Evolutionary conservation across 2,329 filamentous ascomycete species (phyloP), one percentile per base, ranked within the genome.

Genomic region (Phialocephala sp.): DNA sequence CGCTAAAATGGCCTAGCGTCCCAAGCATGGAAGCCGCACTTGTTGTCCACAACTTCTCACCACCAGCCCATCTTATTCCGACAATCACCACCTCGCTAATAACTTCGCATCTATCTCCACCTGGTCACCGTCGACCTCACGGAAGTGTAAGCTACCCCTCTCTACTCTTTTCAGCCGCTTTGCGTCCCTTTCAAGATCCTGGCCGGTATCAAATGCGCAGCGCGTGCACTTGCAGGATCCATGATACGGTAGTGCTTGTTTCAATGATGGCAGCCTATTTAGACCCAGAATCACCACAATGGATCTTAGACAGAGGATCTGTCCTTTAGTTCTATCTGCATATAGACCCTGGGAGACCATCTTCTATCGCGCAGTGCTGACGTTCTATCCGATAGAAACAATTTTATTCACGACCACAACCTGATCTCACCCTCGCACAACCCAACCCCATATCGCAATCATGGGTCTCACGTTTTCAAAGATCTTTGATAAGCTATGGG

Each of bases 391-490:
- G 45, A 59, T 60, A 72, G 71, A 71, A 65, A 66, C 66, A 45
- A 68, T 14, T 37, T 27, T 39, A 50, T 55, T 72, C 65, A 70
- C 74, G 70, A 69, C 69, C 69, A 72, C 68, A 71, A 74, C 71
- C 77, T 78, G 78, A 75, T 75, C 76, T 72, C 62, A 65, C 67
- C 65, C 63, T 72, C 77, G 76, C 59, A 62, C 59, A 47, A 57
- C 57, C 35, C 57, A 41, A 67, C 55, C 78, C 79, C 68, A 77
- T 77, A 80, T 82, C 85, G 86, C 87, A 85, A 94, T 82, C 83
- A 99, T 99, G 95, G 95, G 95, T 96, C 88, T 98, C 82, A 89
- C 91, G 80, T 93, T 98, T 84, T 98, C 94, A 77, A 97, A 95
- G 88, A 82, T 98, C 79, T 95, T 98, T 82, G 92, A 97, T 80